Base-by-base conservation (phyloP, 257 asterid genomes). In the Paulownia fortunei region DNA sequence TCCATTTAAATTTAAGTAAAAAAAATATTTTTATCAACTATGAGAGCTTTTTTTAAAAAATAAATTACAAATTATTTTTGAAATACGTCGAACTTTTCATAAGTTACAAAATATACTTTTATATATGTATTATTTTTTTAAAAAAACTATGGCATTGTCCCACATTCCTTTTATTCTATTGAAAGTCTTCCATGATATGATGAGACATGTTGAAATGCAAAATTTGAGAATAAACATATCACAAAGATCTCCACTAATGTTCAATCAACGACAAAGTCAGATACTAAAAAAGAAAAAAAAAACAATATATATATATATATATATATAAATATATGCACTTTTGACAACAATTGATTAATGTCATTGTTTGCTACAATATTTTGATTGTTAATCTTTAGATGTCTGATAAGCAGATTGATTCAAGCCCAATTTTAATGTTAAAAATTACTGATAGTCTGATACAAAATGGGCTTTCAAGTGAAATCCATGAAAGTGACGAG, bases 201-300 rank as follows among this genome's bases (percentile, higher is more conserved):
- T 46, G 64, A 76, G 76, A 64, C 64, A 58, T 64, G 75, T 77
- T 77, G 82, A 82, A 72, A 55, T 56, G 59, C 44, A 15, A 36
- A 44, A 59, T 24, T 30, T 49, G 55, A 64, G 78, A 77, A 72
- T 64, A 47, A 55, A 58, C 10, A 30, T 66, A 76, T 56, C 67
- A n/a, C 59, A 64, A 76, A 69, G 26, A 54, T 77, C 73, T 58
- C 85, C 85, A 82, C 82, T 72, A 81, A 77, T 77, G 82, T 72
- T 76, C 76, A 72, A 82, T 77, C 82, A 82, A 51, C 30, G 64
- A 76, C 63, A 26, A 73, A 76, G 78, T 69, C 74, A 76, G 36
- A 49, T n/a, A 58, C n/a, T 9, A 47, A 18, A 9, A 11, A 1
- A 30, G 13, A 39, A 16, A 56, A 19, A n/a, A 19, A 30, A 41